Evolutionary conservation across 83 land plant genomes (phyloP).

Genomic region (Picea abies): DNA sequence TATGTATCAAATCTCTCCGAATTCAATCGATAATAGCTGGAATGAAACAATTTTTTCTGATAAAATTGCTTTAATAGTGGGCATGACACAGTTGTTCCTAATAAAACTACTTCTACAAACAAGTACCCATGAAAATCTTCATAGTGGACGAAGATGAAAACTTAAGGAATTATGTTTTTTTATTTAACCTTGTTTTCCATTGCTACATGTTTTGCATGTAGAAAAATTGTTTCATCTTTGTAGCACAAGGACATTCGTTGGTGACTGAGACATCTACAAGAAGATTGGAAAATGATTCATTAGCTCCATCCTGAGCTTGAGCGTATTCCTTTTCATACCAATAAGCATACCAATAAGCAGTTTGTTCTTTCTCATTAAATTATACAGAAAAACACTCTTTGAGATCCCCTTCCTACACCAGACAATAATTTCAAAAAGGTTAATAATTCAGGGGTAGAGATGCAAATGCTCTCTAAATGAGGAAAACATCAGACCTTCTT

Average conservation of each 20-base stretch:
- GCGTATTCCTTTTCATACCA: not conserved
- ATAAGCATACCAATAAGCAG: slow-evolving; percentile 5
- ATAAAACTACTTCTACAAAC: too few species aligned
- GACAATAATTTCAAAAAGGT: not conserved
- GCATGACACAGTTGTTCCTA: too few species aligned
- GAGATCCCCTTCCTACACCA: not conserved
- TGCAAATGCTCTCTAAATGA: too few species aligned
- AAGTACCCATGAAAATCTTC: too few species aligned
- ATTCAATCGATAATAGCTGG: slow-evolving; percentile 66
- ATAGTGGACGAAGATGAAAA: too few species aligned
- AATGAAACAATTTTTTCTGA: slow-evolving; percentile 73
- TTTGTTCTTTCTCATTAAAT: not conserved
- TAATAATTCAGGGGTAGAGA: not conserved
- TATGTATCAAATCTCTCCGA: slow-evolving; percentile 90
- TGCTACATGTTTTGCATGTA: too few species aligned
- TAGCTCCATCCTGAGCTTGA: not conserved
- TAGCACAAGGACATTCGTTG: not conserved
- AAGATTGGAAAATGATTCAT: not conserved
- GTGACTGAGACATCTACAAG: not conserved
- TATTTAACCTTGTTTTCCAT: too few species aligned
- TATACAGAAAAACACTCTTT: not conserved
- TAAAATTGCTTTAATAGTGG: slow-evolving; percentile 49
- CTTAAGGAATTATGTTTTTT: too few species aligned
- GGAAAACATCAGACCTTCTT: too few species aligned
- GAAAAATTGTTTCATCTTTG: too few species aligned